phyloP scores from a whole-genome alignment of 139 green algal genomes.

The Haematococcus sp. region DNA sequence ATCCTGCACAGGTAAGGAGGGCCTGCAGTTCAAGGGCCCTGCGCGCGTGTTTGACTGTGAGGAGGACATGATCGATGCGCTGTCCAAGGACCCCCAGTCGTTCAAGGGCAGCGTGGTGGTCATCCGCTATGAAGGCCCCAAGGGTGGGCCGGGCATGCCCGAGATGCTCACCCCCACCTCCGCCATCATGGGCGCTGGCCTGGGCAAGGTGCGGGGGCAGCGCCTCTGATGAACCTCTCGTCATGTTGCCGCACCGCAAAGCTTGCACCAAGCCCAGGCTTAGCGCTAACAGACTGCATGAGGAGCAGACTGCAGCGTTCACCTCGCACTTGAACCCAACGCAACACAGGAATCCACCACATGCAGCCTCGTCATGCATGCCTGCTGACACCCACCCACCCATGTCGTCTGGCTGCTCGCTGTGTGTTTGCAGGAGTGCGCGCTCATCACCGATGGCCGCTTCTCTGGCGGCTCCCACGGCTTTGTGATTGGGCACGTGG shows the following conservation, averaged over 20 bases:
- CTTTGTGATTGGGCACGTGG: constrained; percentile 97
- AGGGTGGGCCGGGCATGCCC: constrained; percentile 97
- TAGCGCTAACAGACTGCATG: too few relatives aligned
- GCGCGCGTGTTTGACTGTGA: constrained; percentile 91
- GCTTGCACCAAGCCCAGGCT: too few relatives aligned
- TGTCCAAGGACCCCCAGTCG: constrained; percentile 67
- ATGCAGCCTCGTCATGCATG: too few relatives aligned
- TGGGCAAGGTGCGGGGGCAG: constrained; percentile 66
- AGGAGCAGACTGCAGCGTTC: too few relatives aligned
- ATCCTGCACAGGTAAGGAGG: constrained; percentile 65
- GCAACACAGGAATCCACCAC: too few relatives aligned
- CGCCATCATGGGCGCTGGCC: constrained; percentile 96
- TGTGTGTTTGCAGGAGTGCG: constrained; percentile 77
- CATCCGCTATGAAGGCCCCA: constrained; percentile 87
- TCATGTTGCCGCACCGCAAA: background rate
- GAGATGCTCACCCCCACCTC: constrained; percentile 98
- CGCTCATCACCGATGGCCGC: constrained; percentile 95
- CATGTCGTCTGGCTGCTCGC: too few relatives aligned
- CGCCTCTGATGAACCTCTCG: background rate
- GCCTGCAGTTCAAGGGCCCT: constrained; percentile 69
- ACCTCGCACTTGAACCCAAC: too few relatives aligned
- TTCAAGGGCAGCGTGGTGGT: constrained; percentile 90
- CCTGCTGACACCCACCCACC: too few relatives aligned
- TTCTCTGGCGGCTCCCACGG: constrained; percentile 96
- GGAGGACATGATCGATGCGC: constrained; percentile 93